Base-by-base conservation (phyloP, 371 early-diverging fungal genomes). In the Lichtheimia ornata region DNA sequence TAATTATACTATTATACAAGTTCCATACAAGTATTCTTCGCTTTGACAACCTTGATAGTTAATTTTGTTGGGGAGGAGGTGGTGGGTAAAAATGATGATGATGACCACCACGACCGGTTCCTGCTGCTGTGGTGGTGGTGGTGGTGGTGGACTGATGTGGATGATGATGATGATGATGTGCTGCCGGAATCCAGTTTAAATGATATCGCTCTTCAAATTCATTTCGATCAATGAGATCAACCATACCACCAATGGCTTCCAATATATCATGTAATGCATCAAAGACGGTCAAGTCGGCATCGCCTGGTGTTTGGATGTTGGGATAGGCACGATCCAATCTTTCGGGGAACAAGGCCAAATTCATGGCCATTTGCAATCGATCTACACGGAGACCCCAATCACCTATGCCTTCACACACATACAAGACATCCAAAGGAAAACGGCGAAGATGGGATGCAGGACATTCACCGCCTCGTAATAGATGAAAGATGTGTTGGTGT, bases 391-490 rank as follows among this genome's bases (percentile, higher is more conserved):
- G 5, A 3, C 52, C 52, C 52, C 52, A 52, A 11, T 52, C 25
- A 3, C 52, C 52, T 24, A 52, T 52, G 52, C 52, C 52, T 18
- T 52, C 20, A 27, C 52, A 52, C 13, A 52, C 27, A 27, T 52
- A 52, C 1, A 52, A 24, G 11, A 0, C 22, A 22, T 52, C 52
- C 5, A 15, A 1, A 20, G 52, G 52, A 27, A 52, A 52, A 4
- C 52, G 52, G 3, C 7, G 22, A 15, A 18, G 11, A 5, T 22
- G 52, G 15, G 52, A 20, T 15, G 27, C 52, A 5, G 52, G 52
- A 27, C 52, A 52, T 20, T 52, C 27, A 24, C 15, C 15, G 0
- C 52, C 27, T 35, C 9, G 35, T 35, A 35, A 35, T 15, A 0
- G 5, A 9, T 15, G 25, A 13, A 25, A 4, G 11, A 15, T 9